Percentiles rank a stretch among this genome's conserved stretches.
Evolutionary conservation across 768 basidiomycete genomes (phyloP).

Genomic region (Trametopsis cervina): DNA sequence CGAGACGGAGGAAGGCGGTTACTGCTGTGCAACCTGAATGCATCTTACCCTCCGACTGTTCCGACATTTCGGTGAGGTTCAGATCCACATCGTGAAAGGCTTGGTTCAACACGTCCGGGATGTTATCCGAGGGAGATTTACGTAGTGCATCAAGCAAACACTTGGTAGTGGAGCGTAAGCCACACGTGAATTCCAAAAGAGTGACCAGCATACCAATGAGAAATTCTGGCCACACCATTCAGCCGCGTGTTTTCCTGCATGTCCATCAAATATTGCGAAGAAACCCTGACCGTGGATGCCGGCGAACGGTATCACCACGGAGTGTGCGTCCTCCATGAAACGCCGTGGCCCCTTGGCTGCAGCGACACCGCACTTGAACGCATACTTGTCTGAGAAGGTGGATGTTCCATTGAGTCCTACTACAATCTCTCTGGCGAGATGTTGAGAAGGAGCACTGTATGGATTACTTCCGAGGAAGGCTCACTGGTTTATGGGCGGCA

Average conservation of each 20-base stretch:
- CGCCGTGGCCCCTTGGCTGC: slow-evolving; percentile 88
- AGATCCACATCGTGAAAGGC: slow-evolving; percentile 93
- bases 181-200: not conserved
- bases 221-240: slow-evolving; percentile 99
- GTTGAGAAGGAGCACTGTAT: not conserved
- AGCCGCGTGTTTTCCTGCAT: slow-evolving; percentile 97
- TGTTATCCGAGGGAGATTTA: slow-evolving; percentile 43
- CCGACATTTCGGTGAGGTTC: slow-evolving; percentile 75
- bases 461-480: not conserved
- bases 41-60: slow-evolving; percentile 84
- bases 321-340: slow-evolving; percentile 97
- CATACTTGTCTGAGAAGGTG: slow-evolving; percentile 13
- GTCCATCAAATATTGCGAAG: slow-evolving; percentile 97
- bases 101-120: slow-evolving; percentile 87
- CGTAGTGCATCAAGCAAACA: slow-evolving; percentile 67
- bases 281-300: slow-evolving; percentile 92
- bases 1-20: slow-evolving; percentile 89
- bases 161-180: slow-evolving; percentile 23
- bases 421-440: slow-evolving; percentile 5
- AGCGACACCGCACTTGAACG: slow-evolving; percentile 46
- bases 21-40: slow-evolving; percentile 97
- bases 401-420: slow-evolving; percentile 6
- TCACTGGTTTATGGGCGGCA: slow-evolving; percentile 8
- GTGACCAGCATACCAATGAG: slow-evolving; percentile 63
- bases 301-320: slow-evolving; percentile 92